Evolutionary conservation across 306 rosid genomes (phyloP).

Genomic region (Glycyrrhiza uralensis): DNA sequence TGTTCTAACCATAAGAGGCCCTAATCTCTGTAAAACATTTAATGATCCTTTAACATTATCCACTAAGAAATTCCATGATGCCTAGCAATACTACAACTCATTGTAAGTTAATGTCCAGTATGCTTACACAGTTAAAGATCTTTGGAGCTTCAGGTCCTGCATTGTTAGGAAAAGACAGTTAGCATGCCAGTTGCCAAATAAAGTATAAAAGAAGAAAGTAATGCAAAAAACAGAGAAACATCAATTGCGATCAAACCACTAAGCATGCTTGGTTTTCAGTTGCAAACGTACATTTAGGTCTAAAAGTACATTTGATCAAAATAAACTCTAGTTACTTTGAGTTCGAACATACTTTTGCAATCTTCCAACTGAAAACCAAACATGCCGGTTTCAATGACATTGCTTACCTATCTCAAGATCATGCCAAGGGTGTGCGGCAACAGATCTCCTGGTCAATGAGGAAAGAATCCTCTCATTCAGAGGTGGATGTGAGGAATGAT

Average conservation of each 20-base stretch:
- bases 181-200: neutral
- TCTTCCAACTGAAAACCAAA: too few relatives aligned
- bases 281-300: too few relatives aligned
- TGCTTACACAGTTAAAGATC: constrained; percentile 87
- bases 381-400: neutral
- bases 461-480: constrained; percentile 96
- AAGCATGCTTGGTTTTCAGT: too few relatives aligned
- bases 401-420: constrained; percentile 93
- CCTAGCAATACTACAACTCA: neutral
- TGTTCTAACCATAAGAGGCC: neutral
- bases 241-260: neutral
- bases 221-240: neutral
- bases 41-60: neutral
- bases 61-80: neutral
- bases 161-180: constrained; percentile 13
- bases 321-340: too few relatives aligned
- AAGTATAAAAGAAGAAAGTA: neutral
- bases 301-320: too few relatives aligned
- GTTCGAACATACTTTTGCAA: too few relatives aligned
- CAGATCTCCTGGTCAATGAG: constrained; percentile 88
- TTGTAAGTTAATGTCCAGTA: constrained; percentile 1
- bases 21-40: neutral
- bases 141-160: constrained; percentile 94
- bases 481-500: constrained; percentile 52
- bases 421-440: constrained; percentile 99